Base-by-base conservation (phyloP, 176 grass and related monocot species). In the Cenchrus fungigraminus region DNA sequence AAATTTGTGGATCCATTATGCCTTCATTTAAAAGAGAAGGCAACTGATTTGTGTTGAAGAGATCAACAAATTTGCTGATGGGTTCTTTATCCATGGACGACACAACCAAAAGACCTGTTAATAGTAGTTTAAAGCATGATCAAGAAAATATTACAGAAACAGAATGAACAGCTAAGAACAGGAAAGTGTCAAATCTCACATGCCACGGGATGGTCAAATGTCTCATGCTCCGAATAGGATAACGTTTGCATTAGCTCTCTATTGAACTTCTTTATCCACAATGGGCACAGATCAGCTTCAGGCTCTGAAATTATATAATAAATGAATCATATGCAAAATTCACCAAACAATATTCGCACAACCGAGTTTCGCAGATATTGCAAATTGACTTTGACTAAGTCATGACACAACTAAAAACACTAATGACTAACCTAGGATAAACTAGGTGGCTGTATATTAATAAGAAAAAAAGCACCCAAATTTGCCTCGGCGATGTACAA, bases 141-240 rank as follows among this genome's bases (percentile, higher is more conserved):
- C 19, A 84, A 83, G 15, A 81, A 89, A 17, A 80, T 42, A 80
- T 47, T 42, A 22, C 54, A 2, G 61, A 55, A 63, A 76, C 40
- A 80, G 12, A 81, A 75, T 2, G 66, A 59, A 40, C 47, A 70
- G 2, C 42, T 73, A 82, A 88, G 70, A 70, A 81, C 57, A 53
- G 6, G 32, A 74, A 84, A 77, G 52, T 71, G 52, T 53, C 47
- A 85, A 85, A 89, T 72, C 93, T 99, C 84, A 99, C 97, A 99
- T 84, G 97, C 94, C 70, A 99, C 94, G 40, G 97, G 97, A 73
- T 99, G 93, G 77, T 99, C 97, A 91, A 99, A 96, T 15, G 83
- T 86, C 94, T 99, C 94, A 86, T 99, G 97, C 66, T 99, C 97
- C 12, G 97, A 99, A 84, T 94, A 99, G 10, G 91, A 96, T 28